Conservation (phyloP, 768 basidiomycete genomes). For the Xerocomus potaroensis region DNA sequence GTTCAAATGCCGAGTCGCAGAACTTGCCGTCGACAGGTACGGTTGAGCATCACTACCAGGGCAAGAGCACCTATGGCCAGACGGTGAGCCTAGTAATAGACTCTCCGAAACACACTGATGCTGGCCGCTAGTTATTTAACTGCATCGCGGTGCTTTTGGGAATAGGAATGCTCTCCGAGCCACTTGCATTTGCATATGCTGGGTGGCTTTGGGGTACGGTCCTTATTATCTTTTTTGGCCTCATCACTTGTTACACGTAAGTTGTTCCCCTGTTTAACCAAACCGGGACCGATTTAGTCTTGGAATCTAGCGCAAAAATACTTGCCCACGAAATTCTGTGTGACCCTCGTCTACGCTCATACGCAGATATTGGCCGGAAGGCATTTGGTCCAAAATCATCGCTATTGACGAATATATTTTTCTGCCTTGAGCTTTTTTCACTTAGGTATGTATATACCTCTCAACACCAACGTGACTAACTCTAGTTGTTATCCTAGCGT, state of each 20-base stretch:
- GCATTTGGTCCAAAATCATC: slow-evolving; percentile 79
- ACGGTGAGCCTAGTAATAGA: slow-evolving; percentile 41
- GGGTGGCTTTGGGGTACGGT: slow-evolving; percentile 82
- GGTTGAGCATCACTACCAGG: slow-evolving; percentile 33
- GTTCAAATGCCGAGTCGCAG: slow-evolving; percentile 1
- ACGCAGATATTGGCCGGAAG: slow-evolving; percentile 84
- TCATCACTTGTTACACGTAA: slow-evolving; percentile 85
- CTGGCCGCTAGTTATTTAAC: slow-evolving; percentile 68
- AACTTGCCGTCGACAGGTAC: slow-evolving; percentile 1
- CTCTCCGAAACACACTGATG: background rate
- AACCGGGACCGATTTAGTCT: slow-evolving; percentile 6
- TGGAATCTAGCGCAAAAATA: slow-evolving; percentile 67
- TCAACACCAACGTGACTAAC: background rate
- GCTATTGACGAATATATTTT: slow-evolving; percentile 62
- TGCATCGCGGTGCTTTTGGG: slow-evolving; percentile 82
- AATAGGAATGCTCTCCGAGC: slow-evolving; percentile 85
- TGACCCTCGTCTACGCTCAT: slow-evolving; percentile 71
- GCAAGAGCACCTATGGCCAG: slow-evolving; percentile 70
- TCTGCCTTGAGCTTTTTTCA: slow-evolving; percentile 85
- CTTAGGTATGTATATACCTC: slow-evolving; percentile 49
- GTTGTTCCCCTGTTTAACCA: slow-evolving; percentile 29
- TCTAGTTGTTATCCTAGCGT: slow-evolving; percentile 51
- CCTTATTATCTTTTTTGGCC: slow-evolving; percentile 72
- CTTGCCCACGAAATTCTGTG: slow-evolving; percentile 70
- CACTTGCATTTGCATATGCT: slow-evolving; percentile 86